Evolutionary conservation across 768 basidiomycete genomes (phyloP), one percentile per base, ranked within the genome.

Genomic region (Rubroboletus satanas): DNA sequence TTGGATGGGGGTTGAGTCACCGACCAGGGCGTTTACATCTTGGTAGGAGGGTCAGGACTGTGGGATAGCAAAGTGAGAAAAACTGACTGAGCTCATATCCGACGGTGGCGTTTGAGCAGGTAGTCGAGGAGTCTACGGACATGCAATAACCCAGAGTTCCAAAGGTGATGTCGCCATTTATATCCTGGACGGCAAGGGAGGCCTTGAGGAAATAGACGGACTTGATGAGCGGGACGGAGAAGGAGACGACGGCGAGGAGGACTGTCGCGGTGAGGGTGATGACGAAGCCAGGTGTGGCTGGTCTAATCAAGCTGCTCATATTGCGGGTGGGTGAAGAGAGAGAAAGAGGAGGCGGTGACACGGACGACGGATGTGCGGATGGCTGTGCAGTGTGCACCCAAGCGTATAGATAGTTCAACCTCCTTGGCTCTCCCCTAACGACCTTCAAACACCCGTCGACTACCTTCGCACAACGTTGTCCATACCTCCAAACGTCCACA

Each of bases 81-180:
- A 32, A 76, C 87, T 71, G 66, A 95, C 95, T 80, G 51, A 98
- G 83, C 61, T 91, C 71, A 69, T 98, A 98, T 42, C 96, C 96
- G 21, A 98, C 80, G 2, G 82, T 79, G 0, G 93, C 84, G 28
- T 76, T 85, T 11, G 90, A 88, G 73, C 96, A 98, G 5, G 77
- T 88, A 7, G 79, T 83, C 9, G 76, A 76, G 28, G 77, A 74
- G 1, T 69, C 63, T 17, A 87, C 59, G 48, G 85, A 75, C 10
- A 87, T 48, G 68, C 96, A 99, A 65, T 93, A 98, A 0, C 96
- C 96, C 49, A 97, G 74, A 0, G 90, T 90, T 9, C 96, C 96
- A 65, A 99, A 88, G 0, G 83, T 90, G 32, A 96, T 81, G 2
- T 78, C 72, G 23, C 88, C 92, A 46, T 71, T 77, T 44, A 75